Percentiles rank a stretch among this genome's conserved stretches.
These are phyloP conservation scores for Penicillium sp. DNA, from an alignment of 2,329 filamentous ascomycete genomes.

Conservation along the genomic window DNA sequence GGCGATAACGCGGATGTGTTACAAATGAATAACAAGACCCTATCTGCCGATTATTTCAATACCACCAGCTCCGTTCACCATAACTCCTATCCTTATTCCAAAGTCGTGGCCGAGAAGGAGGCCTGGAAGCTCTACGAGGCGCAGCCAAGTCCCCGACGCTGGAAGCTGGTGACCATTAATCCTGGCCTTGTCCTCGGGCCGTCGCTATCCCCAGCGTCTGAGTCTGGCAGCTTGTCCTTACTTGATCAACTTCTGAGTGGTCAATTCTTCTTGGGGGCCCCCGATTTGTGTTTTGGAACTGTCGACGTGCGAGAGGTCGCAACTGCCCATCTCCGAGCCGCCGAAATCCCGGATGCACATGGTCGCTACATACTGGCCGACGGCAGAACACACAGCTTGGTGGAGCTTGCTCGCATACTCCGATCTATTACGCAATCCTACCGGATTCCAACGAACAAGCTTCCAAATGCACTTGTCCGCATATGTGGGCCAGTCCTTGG, in stretches of 20 bases:
- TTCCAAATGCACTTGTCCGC: conserved; percentile 16
- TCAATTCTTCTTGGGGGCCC: conserved; percentile 26
- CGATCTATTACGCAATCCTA: conserved; percentile 8
- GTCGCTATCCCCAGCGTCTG: conserved; percentile 22
- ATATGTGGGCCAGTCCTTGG: conserved; percentile 21
- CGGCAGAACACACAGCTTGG: conserved; percentile 7
- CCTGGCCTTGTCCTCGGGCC: conserved; percentile 31
- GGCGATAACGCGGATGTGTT: conserved; percentile 30
- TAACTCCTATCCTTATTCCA: conserved; percentile 33
- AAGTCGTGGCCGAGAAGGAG: conserved; percentile 31
- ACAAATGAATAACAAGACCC: conserved; percentile 18
- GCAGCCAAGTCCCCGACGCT: conserved; percentile 21
- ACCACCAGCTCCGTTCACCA: conserved; percentile 27
- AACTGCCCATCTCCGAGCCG: conserved; percentile 17
- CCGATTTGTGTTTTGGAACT: conserved; percentile 27
- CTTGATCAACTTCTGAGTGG: conserved; percentile 30
- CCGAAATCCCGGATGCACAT: conserved; percentile 4
- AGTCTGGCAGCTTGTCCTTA: conserved; percentile 30
- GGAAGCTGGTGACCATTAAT: conserved; percentile 32
- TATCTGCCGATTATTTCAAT: conserved; percentile 28
- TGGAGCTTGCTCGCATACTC: conserved; percentile 14
- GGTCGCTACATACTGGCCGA: conserved; percentile 19
- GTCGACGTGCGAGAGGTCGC: conserved; percentile 20
- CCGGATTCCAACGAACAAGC: conserved; percentile 5
- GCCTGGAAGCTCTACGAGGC: conserved; percentile 27